These are phyloP conservation scores for Gymnopus androsaceus DNA, from an alignment of 1,284 basidiomycete species.

Conservation along the genomic window DNA sequence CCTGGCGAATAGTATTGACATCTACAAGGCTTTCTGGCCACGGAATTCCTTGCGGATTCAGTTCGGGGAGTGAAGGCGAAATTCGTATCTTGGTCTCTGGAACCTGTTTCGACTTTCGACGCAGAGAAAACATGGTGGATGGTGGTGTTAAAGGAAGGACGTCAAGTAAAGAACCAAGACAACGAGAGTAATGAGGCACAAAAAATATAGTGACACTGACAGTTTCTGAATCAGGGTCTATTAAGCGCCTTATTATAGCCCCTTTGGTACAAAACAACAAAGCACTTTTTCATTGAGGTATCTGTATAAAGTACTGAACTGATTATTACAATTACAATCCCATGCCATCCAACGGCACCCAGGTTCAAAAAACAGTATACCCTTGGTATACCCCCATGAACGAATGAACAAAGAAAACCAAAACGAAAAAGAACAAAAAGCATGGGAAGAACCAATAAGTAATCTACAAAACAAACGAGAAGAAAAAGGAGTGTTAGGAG, in stretches of 20 bases:
- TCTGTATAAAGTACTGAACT: constrained; percentile 8
- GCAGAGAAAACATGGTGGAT: constrained; percentile 69
- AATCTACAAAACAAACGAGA: constrained; percentile 8
- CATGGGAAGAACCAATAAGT: constrained; percentile 4
- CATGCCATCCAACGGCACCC: constrained; percentile 34
- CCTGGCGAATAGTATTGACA: constrained; percentile 57
- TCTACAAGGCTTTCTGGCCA: constrained; percentile 82
- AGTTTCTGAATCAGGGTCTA: not conserved
- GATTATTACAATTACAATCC: constrained; percentile 34
- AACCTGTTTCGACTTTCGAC: constrained; percentile 64
- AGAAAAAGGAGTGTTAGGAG: not conserved
- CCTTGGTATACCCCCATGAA: not conserved
- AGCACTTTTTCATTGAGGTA: not conserved
- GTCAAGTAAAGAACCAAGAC: constrained; percentile 22
- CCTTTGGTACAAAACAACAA: not conserved
- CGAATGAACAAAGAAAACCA: constrained; percentile 6
- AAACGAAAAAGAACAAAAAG: constrained; percentile 8
- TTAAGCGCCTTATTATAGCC: not conserved
- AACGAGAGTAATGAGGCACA: constrained; percentile 11
- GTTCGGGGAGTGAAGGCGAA: constrained; percentile 76
- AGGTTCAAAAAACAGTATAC: too few relatives aligned
- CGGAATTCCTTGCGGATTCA: constrained; percentile 69
- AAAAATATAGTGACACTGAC: not conserved
- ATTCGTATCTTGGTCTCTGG: constrained; percentile 52
- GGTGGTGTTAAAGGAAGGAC: constrained; percentile 17